Evolutionary conservation across 164 flowering plant genomes (phyloP), one percentile per base, ranked within the genome.

Genomic region (Sextonia rubra): DNA sequence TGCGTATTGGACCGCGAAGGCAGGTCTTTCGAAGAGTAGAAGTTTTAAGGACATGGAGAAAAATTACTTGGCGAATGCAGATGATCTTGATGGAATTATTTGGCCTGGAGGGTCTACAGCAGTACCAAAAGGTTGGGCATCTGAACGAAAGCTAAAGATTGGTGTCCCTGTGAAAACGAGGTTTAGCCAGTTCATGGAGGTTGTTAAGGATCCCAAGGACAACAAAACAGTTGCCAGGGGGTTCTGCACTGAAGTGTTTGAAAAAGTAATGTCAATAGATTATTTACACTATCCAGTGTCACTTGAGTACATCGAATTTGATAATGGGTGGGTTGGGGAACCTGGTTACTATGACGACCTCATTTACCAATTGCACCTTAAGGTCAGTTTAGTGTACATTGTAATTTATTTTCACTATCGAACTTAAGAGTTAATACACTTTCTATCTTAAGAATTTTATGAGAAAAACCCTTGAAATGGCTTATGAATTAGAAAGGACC

Each of bases 21-120:
- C 47, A 17, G 74, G 74, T 17, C 47, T 72, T n/a, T 37, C 66
- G 15, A 14, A 7, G 2, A 44, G 30, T 6, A 20, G 26, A 17
- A 37, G 44, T 37, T 37, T 2, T 0, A 37, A 37, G 44, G 47
- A 71, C 17, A 25, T 15, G 15, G 48, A 47, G 47, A 12, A 20
- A 8, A 23, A 20, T 1, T 65, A 73, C 4, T 26, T 71, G 12
- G 29, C 66, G 26, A 12, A 49, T 2, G 55, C 18, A 24, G 27
- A 26, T 0, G 60, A 60, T 60, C 71, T 82, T 8, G 63, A 25
- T 37, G 2, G 60, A 4, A 70, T 83, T 6, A 75, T 82, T 14
- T 85, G 85, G 86, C 86, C 88, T 0, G 88, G 87, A 2, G 83
- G 74, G 3, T 20, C 80, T 1, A 64, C 71, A 0, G 1, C 11